Percentiles rank a stretch among this genome's conserved stretches.
These are phyloP conservation scores for Corylus avellana DNA, from an alignment of 306 rosid genomes.

Conservation along the genomic window DNA sequence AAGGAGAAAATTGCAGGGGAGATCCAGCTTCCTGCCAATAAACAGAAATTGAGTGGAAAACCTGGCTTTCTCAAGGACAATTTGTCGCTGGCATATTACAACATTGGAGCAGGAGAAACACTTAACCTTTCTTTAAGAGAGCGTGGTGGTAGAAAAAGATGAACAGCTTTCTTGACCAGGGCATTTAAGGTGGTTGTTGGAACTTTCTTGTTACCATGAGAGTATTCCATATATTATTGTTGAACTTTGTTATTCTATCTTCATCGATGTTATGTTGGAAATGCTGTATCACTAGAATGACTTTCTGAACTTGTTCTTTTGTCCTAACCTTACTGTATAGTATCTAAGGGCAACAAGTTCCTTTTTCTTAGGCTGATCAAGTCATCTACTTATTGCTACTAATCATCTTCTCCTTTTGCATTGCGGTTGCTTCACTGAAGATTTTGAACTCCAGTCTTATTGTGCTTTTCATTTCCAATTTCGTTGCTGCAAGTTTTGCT, in stretches of 20 bases:
- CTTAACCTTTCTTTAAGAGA: slow-evolving; percentile 81
- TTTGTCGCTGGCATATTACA: slow-evolving; percentile 86
- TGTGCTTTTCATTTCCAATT: not conserved
- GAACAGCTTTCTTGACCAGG: slow-evolving; percentile 31
- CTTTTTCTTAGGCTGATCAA: slow-evolving; percentile 36
- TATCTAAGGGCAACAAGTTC: slow-evolving; percentile 44
- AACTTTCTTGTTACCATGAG: slow-evolving; percentile 39
- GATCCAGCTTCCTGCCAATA: slow-evolving; percentile 95
- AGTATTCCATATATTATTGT: slow-evolving; percentile 32
- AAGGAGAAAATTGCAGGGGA: slow-evolving; percentile 98
- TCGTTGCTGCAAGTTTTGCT: slow-evolving; percentile 22
- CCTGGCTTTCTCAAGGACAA: slow-evolving; percentile 98
- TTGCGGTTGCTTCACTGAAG: slow-evolving; percentile 32
- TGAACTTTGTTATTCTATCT: slow-evolving; percentile 33
- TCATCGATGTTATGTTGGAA: slow-evolving; percentile 33
- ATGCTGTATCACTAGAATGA: slow-evolving; percentile 28
- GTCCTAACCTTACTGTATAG: slow-evolving; percentile 49
- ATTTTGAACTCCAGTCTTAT: slow-evolving; percentile 20
- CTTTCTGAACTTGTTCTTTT: slow-evolving; percentile 22
- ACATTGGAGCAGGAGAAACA: slow-evolving; percentile 74
- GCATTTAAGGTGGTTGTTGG: slow-evolving; percentile 53
- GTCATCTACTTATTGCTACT: slow-evolving; percentile 25
- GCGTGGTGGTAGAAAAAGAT: slow-evolving; percentile 99
- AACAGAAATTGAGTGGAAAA: slow-evolving; percentile 94
- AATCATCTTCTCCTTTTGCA: slow-evolving; percentile 34